Evolutionary conservation across 2,329 filamentous ascomycete species (phyloP).

Genomic region (Macroventuria anomochaeta): DNA sequence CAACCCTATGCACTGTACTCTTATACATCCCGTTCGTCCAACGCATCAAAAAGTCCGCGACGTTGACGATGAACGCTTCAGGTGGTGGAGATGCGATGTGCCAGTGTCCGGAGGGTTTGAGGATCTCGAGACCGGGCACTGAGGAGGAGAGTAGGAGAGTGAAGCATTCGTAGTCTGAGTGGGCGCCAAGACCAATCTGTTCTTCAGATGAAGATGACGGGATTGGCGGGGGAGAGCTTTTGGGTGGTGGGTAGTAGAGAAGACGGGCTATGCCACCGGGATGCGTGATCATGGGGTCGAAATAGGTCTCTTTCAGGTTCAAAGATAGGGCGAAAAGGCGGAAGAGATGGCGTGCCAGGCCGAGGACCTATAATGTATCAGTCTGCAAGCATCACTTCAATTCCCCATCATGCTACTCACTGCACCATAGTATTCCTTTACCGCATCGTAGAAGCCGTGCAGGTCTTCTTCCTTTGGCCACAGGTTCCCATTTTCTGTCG

Average conservation of each 20-base stretch:
- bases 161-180: conserved; percentile 47
- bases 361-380: conserved; percentile 34
- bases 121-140: conserved; percentile 43
- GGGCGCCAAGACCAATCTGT: conserved; percentile 49
- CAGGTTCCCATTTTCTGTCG: conserved; percentile 43
- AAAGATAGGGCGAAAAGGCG: conserved; percentile 51
- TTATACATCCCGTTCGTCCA: conserved; percentile 60
- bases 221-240: conserved; percentile 18
- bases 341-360: conserved; percentile 51
- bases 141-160: conserved; percentile 41
- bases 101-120: conserved; percentile 42
- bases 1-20: conserved; percentile 58
- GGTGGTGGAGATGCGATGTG: conserved; percentile 47
- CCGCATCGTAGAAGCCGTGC: conserved; percentile 48
- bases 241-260: conserved; percentile 49
- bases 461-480: conserved; percentile 51
- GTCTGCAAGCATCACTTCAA: too few species aligned
- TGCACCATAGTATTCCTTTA: conserved; percentile 50
- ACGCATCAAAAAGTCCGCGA: conserved; percentile 59
- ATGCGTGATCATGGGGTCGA: conserved; percentile 51
- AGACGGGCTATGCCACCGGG: conserved; percentile 51
- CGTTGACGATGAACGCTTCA: conserved; percentile 59
- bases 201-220: conserved; percentile 19
- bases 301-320: conserved; percentile 47
- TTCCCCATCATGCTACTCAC: too few species aligned